These are phyloP conservation scores for Pleurostoma richardsiae DNA, from an alignment of 2,329 filamentous ascomycete species.

Conservation along the genomic window DNA sequence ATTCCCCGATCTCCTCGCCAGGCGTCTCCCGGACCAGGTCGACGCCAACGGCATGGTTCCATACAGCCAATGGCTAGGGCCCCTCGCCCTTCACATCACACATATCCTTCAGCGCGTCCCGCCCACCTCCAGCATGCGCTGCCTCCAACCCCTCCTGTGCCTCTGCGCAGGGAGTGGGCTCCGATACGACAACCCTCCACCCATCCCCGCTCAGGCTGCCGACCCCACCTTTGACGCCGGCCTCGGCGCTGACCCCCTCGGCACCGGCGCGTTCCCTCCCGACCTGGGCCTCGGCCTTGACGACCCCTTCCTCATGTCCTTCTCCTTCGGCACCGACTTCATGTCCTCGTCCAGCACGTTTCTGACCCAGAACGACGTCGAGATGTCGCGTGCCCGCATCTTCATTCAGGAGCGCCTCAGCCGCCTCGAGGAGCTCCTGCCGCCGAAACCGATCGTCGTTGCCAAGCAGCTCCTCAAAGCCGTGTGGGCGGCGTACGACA, in stretches of 20 bases:
- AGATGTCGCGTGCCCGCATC: conserved; percentile 29
- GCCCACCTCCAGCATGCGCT: conserved; percentile 12
- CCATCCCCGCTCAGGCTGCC: conserved; percentile 9
- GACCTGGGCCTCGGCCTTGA: not conserved
- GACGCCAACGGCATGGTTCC: conserved; percentile 7
- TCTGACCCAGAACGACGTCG: conserved; percentile 14
- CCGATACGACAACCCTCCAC: conserved; percentile 9
- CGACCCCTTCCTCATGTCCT: not conserved
- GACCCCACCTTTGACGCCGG: conserved; percentile 8
- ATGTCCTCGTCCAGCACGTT: not conserved
- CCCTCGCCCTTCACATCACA: conserved; percentile 15
- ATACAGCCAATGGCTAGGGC: conserved; percentile 14
- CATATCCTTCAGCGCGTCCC: conserved; percentile 14
- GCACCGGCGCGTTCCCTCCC: not conserved
- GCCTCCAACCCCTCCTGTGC: conserved; percentile 19
- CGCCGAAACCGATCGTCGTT: conserved; percentile 34
- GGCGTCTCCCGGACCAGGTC: conserved; percentile 11
- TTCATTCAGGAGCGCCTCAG: conserved; percentile 31
- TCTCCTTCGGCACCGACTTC: not conserved
- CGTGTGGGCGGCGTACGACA: conserved; percentile 34
- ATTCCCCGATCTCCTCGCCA: conserved; percentile 16
- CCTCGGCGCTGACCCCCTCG: conserved; percentile 1
- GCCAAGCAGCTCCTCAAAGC: conserved; percentile 34
- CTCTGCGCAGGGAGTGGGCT: conserved; percentile 19
- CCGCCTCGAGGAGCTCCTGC: conserved; percentile 30